A percentile compares a stretch with the other conserved stretches of the same genome.
Evolutionary conservation across 1,284 basidiomycete genomes (phyloP).

Genomic region (Pseudozyma flocculosa): DNA sequence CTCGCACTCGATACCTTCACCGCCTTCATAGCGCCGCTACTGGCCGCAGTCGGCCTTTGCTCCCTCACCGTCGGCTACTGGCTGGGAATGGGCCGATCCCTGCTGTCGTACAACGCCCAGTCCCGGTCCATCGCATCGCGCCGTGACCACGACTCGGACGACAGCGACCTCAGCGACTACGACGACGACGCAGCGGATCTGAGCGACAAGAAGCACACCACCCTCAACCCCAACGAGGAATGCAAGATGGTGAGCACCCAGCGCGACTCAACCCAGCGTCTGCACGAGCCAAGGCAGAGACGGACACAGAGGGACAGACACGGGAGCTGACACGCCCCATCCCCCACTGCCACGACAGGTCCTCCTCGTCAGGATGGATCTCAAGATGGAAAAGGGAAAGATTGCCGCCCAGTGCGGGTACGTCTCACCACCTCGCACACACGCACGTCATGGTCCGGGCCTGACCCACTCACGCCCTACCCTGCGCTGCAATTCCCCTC

Average conservation of each 20-base stretch:
- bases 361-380: conserved; percentile 50
- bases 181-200: conserved; percentile 22
- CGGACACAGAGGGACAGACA: background rate
- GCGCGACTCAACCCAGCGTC: too few relatives aligned
- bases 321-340: background rate
- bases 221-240: conserved; percentile 25
- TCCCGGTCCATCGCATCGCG: conserved; percentile 9
- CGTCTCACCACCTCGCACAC: background rate
- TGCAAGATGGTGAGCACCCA: conserved; percentile 49
- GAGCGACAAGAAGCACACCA: conserved; percentile 10
- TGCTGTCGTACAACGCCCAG: conserved; percentile 37
- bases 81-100: conserved; percentile 39
- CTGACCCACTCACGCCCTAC: too few relatives aligned
- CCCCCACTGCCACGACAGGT: conserved; percentile 9
- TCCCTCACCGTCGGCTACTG: conserved; percentile 48
- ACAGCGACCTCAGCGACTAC: conserved; percentile 9
- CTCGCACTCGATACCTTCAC: background rate
- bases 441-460: too few relatives aligned
- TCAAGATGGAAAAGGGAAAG: conserved; percentile 59
- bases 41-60: conserved; percentile 36
- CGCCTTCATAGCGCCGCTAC: background rate
- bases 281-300: too few relatives aligned
- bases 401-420: conserved; percentile 56
- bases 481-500: too few relatives aligned
- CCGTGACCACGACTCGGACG: background rate